Conservation (phyloP, 371 early-diverging fungal species). For the Thermomucor indicae-seudaticae region DNA sequence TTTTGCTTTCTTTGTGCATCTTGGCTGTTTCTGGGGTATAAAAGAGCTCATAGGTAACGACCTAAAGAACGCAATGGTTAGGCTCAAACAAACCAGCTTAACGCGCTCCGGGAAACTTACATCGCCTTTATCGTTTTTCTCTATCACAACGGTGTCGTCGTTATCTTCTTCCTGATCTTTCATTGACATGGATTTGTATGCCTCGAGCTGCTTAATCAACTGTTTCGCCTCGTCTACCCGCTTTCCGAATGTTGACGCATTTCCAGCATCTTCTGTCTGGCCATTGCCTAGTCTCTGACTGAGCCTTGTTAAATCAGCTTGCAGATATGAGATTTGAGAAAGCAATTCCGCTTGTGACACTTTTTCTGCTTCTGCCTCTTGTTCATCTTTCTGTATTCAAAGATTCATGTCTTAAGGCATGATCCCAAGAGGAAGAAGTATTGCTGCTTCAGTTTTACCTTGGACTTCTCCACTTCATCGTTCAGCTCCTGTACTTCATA, state of each 20-base stretch:
- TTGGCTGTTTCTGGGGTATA: conserved; percentile 69
- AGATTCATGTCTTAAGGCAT: not conserved
- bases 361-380: conserved; percentile 14
- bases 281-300: conserved; percentile 32
- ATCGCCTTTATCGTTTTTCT: conserved; percentile 35
- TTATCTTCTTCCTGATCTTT: conserved; percentile 9
- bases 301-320: conserved; percentile 63
- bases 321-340: conserved; percentile 62
- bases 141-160: conserved; percentile 19
- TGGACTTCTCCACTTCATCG: conserved; percentile 60
- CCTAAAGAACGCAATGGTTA: conserved; percentile 15
- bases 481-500: conserved; percentile 80
- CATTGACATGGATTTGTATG: conserved; percentile 45
- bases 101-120: conserved; percentile 14
- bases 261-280: conserved; percentile 5
- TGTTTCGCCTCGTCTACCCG: conserved; percentile 52
- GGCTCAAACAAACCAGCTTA: not conserved
- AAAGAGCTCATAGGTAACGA: conserved; percentile 74
- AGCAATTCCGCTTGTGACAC: conserved; percentile 57
- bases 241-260: conserved; percentile 22
- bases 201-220: conserved; percentile 62
- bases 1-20: conserved; percentile 54
- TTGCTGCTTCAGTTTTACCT: conserved; percentile 18
- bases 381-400: not conserved
- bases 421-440: not conserved